phyloP scores from a whole-genome alignment of 2,329 filamentous ascomycete species.

The Allantophomopsis lycopodina region DNA sequence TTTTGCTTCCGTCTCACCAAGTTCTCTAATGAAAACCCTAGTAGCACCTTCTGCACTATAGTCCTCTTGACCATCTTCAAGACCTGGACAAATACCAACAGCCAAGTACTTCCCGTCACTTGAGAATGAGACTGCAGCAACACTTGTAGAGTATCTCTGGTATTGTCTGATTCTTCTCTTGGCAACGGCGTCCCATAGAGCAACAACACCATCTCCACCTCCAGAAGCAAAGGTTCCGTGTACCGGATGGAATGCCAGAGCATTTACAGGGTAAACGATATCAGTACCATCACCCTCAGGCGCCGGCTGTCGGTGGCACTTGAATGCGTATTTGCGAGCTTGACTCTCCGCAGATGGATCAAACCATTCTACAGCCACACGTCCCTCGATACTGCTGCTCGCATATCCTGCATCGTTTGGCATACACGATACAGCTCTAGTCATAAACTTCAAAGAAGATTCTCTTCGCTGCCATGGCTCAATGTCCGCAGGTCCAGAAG shows the following conservation, averaged over 20 bases:
- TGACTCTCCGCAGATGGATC: slow-evolving; percentile 80
- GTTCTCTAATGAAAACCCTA: slow-evolving; percentile 67
- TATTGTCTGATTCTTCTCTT: slow-evolving; percentile 60
- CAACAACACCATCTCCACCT: slow-evolving; percentile 59
- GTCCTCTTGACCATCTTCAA: slow-evolving; percentile 63
- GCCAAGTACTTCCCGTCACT: slow-evolving; percentile 50
- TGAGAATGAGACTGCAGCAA: slow-evolving; percentile 50
- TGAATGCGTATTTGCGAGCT: slow-evolving; percentile 94
- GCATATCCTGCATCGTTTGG: slow-evolving; percentile 92
- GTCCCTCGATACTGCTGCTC: slow-evolving; percentile 82
- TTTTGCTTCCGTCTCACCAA: slow-evolving; percentile 70
- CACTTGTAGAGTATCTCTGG: slow-evolving; percentile 47
- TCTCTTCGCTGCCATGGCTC: slow-evolving; percentile 89
- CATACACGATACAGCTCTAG: slow-evolving; percentile 87
- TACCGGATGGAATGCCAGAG: slow-evolving; percentile 54
- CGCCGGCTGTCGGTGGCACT: slow-evolving; percentile 77
- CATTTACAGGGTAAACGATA: slow-evolving; percentile 61
- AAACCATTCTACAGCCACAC: slow-evolving; percentile 96
- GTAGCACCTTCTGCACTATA: slow-evolving; percentile 59
- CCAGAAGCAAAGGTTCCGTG: slow-evolving; percentile 55
- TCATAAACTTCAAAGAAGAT: slow-evolving; percentile 92
- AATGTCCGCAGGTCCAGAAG: slow-evolving; percentile 31
- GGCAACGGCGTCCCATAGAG: slow-evolving; percentile 58
- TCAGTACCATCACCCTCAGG: slow-evolving; percentile 44
- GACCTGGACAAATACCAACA: slow-evolving; percentile 53